Conservation (phyloP, 345 rosid species). For the Raphanus sativus region DNA sequence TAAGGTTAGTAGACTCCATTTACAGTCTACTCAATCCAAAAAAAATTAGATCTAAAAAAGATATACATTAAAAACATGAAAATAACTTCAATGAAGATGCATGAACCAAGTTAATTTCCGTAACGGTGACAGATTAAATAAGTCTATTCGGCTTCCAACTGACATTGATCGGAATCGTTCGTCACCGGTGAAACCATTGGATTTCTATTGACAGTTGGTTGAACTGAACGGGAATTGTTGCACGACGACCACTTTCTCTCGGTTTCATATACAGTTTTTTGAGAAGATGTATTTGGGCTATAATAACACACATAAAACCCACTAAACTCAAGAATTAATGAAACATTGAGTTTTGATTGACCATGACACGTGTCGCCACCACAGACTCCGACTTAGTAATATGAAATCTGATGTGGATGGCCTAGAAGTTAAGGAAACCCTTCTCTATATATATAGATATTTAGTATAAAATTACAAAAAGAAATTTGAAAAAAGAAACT, state of each 20-base stretch:
- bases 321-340: no score
- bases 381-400: neutral
- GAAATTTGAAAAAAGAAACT: no score
- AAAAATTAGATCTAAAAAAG: neutral
- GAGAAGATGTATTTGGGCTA: neutral
- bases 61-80: neutral
- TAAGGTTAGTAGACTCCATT: neutral
- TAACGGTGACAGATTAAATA: neutral
- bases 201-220: neutral
- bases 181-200: neutral
- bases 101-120: neutral
- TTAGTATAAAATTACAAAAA: no score
- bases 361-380: neutral
- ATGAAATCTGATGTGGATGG: neutral
- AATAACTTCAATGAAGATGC: neutral
- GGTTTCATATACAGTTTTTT: neutral
- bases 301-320: neutral
- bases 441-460: no score
- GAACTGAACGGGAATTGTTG: neutral
- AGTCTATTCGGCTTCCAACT: neutral
- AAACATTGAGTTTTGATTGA: neutral
- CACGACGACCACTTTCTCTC: neutral
- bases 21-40: no score
- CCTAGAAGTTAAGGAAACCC: neutral
- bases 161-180: neutral